Base-by-base conservation (phyloP, 177 flowering plant genomes). In the Tripterygium wilfordii region DNA sequence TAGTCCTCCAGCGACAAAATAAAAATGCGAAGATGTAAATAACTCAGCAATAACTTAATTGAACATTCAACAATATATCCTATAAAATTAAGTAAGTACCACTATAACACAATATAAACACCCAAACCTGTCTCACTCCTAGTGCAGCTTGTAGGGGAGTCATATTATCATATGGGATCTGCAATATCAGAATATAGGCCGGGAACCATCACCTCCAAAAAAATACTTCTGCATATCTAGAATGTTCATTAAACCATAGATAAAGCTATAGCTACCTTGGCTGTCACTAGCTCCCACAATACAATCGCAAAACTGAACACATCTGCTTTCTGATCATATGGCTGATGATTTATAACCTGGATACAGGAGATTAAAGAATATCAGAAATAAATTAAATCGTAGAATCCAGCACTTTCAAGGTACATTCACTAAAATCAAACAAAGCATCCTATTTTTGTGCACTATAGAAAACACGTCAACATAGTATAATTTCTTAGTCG, bases 61-160 rank as follows among this genome's bases (percentile, higher is more conserved):
- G 2, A 35, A 35, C 9, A 12, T 14, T 36, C 4, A 36, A 33
- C 35, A 53, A 5, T 14, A 31, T 9, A 40, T 20, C 12, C 20
- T 40, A 8, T 30, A 12, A 30, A 12, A 12, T 6, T 12, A 30
- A 30, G 12, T 6, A 30, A 30, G 12, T 6, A 30, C 8, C 8
- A 3, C 15, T 38, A 20, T 7, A 38, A 18, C 3, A 7, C 1
- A 6, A 25, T 0, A 33, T 16, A 16, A 35, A 36, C 3, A 17
- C 21, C 16, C 66, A 51, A 28, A 91, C 98, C 96, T 88, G 88
- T 83, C 95, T 83, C 58, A 91, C 98, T 68, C 98, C 98, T 38
- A 91, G 61, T 13, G 98, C 98, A 65, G 98, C 98, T 66, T 88
- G 98, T 45, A 91, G 60, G 3, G 98, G 98, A 36, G 96, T 83